These are phyloP conservation scores for Kwoniella heveanensis DNA, from an alignment of 768 basidiomycete genomes.

Conservation along the genomic window DNA sequence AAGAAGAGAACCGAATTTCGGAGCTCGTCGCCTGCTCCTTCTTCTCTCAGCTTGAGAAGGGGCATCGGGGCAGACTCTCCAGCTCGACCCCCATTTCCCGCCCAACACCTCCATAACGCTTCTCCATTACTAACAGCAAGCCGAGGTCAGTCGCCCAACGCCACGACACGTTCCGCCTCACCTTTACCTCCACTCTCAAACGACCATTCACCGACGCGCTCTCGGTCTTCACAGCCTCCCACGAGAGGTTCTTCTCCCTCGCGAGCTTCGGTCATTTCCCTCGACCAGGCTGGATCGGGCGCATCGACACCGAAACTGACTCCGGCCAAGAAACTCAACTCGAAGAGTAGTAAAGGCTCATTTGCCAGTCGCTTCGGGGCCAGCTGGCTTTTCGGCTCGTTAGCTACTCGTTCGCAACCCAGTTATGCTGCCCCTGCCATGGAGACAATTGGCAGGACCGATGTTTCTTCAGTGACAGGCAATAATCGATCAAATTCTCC, in stretches of 20 bases:
- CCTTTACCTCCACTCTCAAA: constrained; percentile 7
- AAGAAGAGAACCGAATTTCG: constrained; percentile 27
- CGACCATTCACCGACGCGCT: constrained; percentile 1
- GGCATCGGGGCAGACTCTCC: constrained; percentile 10
- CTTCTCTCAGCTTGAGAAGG: constrained; percentile 27
- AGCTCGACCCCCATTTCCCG: not conserved
- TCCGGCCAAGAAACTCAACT: constrained; percentile 37
- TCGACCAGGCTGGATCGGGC: constrained; percentile 29
- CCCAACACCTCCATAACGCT: not conserved
- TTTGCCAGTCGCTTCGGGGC: constrained; percentile 41
- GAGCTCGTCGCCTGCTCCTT: constrained; percentile 33
- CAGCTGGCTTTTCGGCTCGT: constrained; percentile 45
- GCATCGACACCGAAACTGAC: constrained; percentile 43
- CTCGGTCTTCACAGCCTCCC: not conserved
- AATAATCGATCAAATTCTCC: constrained; percentile 16
- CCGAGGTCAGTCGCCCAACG: constrained; percentile 3
- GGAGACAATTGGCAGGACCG: constrained; percentile 38
- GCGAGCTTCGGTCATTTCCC: constrained; percentile 23
- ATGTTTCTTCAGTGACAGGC: constrained; percentile 35
- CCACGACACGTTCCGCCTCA: constrained; percentile 15
- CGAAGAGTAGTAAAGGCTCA: constrained; percentile 37
- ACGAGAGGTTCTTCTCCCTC: constrained; percentile 26
- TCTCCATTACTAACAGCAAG: constrained; percentile 12
- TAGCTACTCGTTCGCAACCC: constrained; percentile 41
- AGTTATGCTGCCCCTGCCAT: constrained; percentile 44